Conservation (phyloP, 352 stramenopile genomes). For the Globisporangium okanoganense region DNA sequence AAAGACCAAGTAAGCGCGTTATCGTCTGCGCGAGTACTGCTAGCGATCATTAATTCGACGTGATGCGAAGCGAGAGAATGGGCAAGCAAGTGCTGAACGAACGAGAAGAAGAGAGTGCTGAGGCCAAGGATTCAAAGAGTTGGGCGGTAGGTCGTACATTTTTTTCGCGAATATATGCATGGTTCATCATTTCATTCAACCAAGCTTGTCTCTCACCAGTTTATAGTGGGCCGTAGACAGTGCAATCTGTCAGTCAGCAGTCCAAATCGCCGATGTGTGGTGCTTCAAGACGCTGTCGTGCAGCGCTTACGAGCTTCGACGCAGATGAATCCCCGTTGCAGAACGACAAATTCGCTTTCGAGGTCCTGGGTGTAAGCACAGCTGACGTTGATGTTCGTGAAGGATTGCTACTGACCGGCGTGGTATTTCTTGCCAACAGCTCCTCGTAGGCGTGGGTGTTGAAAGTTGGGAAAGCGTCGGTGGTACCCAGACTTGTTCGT, state of each 20-base stretch:
- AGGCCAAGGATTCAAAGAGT: background rate
- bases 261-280: no score
- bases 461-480: constrained; percentile 29
- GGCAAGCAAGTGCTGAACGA: background rate
- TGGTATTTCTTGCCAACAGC: constrained; percentile 17
- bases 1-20: constrained; percentile 25
- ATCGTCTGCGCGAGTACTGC: background rate
- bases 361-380: constrained; percentile 3
- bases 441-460: constrained; percentile 30
- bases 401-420: constrained; percentile 3
- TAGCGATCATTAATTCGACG: background rate
- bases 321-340: constrained; percentile 21
- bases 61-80: background rate
- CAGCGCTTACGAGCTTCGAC: constrained; percentile 33
- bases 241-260: no score
- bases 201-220: no score
- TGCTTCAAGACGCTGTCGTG: constrained; percentile 31
- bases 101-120: background rate
- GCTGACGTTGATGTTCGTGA: background rate
- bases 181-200: no score
- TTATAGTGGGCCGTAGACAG: no score
- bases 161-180: background rate
- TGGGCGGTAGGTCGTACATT: background rate
- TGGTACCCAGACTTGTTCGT: constrained; percentile 9
- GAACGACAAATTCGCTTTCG: constrained; percentile 23